Evolutionary conservation across 805 yeast species (phyloP).

Genomic region (Wickerhamomyces canadensis): DNA sequence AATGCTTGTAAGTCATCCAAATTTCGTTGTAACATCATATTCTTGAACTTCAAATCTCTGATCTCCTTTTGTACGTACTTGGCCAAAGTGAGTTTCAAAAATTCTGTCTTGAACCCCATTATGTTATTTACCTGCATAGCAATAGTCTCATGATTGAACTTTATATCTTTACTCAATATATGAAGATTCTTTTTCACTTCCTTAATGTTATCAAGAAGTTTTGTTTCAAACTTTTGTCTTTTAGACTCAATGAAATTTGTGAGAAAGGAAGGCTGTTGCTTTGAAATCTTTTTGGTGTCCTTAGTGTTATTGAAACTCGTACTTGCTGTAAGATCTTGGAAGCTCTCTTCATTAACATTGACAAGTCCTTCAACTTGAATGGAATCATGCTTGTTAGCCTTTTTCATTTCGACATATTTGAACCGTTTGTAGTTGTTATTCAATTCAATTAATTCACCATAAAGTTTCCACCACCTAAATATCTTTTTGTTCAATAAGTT

Average conservation of each 20-base stretch:
- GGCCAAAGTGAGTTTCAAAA: constrained; percentile 33
- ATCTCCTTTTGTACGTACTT: constrained; percentile 28
- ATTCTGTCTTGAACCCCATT: constrained; percentile 42
- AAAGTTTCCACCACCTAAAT: constrained; percentile 39
- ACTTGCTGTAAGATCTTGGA: constrained; percentile 17
- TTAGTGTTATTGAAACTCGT: constrained; percentile 13
- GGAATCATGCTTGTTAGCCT: constrained; percentile 3
- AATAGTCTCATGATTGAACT: constrained; percentile 49
- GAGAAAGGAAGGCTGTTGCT: constrained; percentile 24
- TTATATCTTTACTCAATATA: constrained; percentile 41
- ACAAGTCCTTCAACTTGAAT: constrained; percentile 19
- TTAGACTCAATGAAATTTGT: constrained; percentile 45
- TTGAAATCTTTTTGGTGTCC: constrained; percentile 3
- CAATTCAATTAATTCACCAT: constrained; percentile 34
- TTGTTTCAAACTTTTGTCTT: constrained; percentile 40
- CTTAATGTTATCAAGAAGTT: constrained; percentile 33
- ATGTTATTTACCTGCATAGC: constrained; percentile 62
- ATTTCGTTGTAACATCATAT: constrained; percentile 17
- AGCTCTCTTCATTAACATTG: constrained; percentile 22
- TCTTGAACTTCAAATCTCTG: constrained; percentile 20
- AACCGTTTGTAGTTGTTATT: constrained; percentile 28
- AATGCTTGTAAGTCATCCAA: constrained; percentile 15
- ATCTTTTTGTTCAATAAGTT: constrained; percentile 30
- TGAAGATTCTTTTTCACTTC: constrained; percentile 38
- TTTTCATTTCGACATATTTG: constrained; percentile 17